Percentiles rank a stretch among this genome's conserved stretches.
phyloP scores from a whole-genome alignment of 805 yeast species.

The Yarrowia sp. region DNA sequence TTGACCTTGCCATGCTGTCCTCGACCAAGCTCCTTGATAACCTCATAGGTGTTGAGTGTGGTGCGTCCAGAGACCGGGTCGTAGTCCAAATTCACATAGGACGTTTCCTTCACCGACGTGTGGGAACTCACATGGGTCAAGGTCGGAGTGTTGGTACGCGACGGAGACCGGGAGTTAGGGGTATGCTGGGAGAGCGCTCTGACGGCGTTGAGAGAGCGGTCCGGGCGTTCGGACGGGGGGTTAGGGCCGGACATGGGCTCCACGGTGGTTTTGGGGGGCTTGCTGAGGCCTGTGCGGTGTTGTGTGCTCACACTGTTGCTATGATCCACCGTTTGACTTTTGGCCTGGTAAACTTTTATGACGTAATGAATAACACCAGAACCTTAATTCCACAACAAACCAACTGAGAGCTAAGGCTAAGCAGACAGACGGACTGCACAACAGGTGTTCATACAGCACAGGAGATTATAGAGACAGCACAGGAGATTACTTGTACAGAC shows the following conservation, averaged over 20 bases:
- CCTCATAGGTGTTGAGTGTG: constrained; percentile 84
- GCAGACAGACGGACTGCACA: no score
- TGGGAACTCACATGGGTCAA: not conserved
- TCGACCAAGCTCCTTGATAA: constrained; percentile 78
- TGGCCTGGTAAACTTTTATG: constrained; percentile 19
- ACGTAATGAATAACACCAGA: constrained; percentile 12
- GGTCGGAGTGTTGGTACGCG: not conserved
- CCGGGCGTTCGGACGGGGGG: not conserved
- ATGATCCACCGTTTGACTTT: constrained; percentile 23
- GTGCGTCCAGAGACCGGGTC: constrained; percentile 84
- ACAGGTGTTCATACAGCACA: no score
- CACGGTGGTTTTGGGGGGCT: not conserved
- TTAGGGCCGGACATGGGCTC: not conserved
- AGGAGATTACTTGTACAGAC: no score
- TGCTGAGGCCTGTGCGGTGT: not conserved
- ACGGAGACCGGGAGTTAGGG: not conserved
- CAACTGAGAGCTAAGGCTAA: no score
- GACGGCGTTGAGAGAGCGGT: not conserved
- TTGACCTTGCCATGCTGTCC: constrained; percentile 99
- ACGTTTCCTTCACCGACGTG: constrained; percentile 74
- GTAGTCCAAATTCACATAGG: constrained; percentile 73
- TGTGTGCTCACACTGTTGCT: not conserved
- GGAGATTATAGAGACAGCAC: no score
- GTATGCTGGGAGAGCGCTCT: not conserved
- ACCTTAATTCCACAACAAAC: no score